A percentile compares a stretch with the other conserved stretches of the same genome.
These are phyloP conservation scores for Colletotrichum chlorophyti DNA, from an alignment of 2,329 filamentous ascomycete genomes.

Conservation along the genomic window DNA sequence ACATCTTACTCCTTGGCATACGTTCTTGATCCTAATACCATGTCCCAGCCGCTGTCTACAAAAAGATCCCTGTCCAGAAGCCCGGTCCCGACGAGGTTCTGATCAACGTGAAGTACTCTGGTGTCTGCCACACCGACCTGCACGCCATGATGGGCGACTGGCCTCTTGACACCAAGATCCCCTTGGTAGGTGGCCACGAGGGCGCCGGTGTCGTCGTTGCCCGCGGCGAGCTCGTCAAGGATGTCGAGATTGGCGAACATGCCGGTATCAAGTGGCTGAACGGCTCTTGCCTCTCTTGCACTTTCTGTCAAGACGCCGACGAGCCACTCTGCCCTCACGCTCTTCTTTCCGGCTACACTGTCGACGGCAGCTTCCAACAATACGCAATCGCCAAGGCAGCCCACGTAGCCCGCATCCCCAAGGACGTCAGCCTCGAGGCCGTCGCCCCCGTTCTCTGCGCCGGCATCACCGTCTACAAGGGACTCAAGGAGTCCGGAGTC, in stretches of 20 bases:
- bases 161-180: constrained; percentile 83
- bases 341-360: constrained; percentile 85
- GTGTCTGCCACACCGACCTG: constrained; percentile 88
- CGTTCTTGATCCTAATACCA: constrained; percentile 23
- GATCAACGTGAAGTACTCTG: constrained; percentile 88
- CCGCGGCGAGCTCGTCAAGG: constrained; percentile 76
- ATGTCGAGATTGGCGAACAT: constrained; percentile 82
- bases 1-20: neutral
- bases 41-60: constrained; percentile 67
- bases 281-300: constrained; percentile 82
- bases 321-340: constrained; percentile 83
- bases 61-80: constrained; percentile 80
- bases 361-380: constrained; percentile 86
- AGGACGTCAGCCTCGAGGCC: constrained; percentile 76
- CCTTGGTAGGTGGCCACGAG: constrained; percentile 82
- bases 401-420: constrained; percentile 82
- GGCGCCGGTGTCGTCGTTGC: constrained; percentile 86
- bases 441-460: constrained; percentile 84
- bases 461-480: constrained; percentile 89
- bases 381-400: constrained; percentile 88
- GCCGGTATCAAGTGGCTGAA: constrained; percentile 95
- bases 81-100: constrained; percentile 91
- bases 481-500: constrained; percentile 82
- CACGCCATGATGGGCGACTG: constrained; percentile 87
- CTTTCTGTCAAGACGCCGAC: constrained; percentile 81